Evolutionary conservation across 2,329 filamentous ascomycete species (phyloP).

Genomic region (Neofusicoccum ribis): DNA sequence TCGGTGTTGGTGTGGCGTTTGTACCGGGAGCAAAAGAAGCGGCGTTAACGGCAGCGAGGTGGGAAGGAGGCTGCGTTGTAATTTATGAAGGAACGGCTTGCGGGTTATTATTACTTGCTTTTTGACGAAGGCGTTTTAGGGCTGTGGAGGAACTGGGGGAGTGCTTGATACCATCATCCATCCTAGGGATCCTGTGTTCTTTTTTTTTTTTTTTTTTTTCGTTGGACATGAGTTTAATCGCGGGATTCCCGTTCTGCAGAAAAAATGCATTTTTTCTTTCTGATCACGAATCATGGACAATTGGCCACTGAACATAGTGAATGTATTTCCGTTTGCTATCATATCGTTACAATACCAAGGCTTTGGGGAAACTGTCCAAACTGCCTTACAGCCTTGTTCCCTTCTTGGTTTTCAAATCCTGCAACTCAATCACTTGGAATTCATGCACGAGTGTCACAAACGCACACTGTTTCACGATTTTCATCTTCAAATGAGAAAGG

Average conservation of each 20-base stretch:
- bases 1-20: background rate
- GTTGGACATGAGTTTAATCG: background rate
- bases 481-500: no score
- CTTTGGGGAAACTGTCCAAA: no score
- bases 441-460: no score
- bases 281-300: no score
- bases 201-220: background rate
- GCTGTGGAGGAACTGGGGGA: background rate
- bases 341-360: no score
- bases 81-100: background rate
- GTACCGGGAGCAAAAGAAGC: background rate
- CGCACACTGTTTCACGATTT: no score
- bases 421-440: no score
- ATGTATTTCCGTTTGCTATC: no score
- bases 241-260: background rate
- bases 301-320: no score
- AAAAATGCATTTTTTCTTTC: background rate
- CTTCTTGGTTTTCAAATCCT: no score
- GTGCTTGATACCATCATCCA: constrained; percentile 13
- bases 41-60: no score
- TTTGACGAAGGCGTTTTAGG: background rate
- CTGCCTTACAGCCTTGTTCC: no score
- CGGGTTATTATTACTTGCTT: background rate
- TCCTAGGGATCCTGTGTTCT: background rate
- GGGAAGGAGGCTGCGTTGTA: background rate